Evolutionary conservation across 83 land plant genomes (phyloP), one percentile per base, ranked within the genome.

Genomic region (Diphasiastrum complanatum): DNA sequence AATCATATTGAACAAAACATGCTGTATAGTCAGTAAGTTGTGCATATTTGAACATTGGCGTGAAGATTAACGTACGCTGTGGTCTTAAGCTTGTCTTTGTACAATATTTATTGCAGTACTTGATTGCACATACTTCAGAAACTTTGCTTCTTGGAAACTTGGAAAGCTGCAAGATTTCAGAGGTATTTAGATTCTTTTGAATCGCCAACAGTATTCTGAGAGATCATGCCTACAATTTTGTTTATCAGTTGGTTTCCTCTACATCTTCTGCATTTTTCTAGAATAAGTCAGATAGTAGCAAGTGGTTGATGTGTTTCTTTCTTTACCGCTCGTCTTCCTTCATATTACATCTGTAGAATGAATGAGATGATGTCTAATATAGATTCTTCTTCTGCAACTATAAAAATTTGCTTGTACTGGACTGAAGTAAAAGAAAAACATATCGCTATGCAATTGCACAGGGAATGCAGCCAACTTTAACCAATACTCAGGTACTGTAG

Each of bases 131-230:
- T 40, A 72, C 75, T 38, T 41, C 32, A 23, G 59, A 65, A 33
- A 72, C 70, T 27, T 32, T 72, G 58, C 64, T 72, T 28, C 47
- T 72, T 68, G 75, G 75, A 11, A 66, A 72, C 34, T 41, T 72
- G 33, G 64, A 65, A 51, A 72, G 52, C 57, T 65, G 70, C 55
- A 72, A 65, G 25, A 26, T 72, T 19, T 72, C 75, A 0, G 75
- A 72, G 75, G 75, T 66, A 36, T 22, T 33, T 36, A 4, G 14
- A n/a, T 16, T 3, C 3, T 53, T 32, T 27, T 31, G 23, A 32
- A 26, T 31, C 29, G 3, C 58, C 3, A 4, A 24, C 3, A n/a
- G 29, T 24, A 3, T n/a, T 53, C 5, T 8, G n/a, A 4, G 19
- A 45, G 27, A 33, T 33, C 49, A 37, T 48, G 0, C 20, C 19